These are phyloP conservation scores for Royoungia palumana DNA, from an alignment of 768 basidiomycete genomes.

Conservation along the genomic window DNA sequence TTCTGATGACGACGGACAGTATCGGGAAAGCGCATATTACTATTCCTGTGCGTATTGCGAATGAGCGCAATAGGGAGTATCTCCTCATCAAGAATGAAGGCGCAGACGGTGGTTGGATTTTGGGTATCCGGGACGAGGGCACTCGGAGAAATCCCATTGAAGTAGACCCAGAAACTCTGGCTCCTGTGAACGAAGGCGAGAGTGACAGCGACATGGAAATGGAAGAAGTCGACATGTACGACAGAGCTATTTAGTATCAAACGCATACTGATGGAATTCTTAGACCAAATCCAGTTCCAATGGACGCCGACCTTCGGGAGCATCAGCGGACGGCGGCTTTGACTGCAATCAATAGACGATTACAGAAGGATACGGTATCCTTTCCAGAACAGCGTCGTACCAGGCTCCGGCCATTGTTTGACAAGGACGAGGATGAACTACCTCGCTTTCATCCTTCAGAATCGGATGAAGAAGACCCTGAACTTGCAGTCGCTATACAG, in stretches of 20 bases:
- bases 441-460: conserved; percentile 21
- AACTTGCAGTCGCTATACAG: conserved; percentile 58
- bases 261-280: conserved; percentile 9
- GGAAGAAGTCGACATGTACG: conserved; percentile 79
- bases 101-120: conserved; percentile 86
- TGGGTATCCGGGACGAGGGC: conserved; percentile 88
- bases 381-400: conserved; percentile 35
- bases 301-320: conserved; percentile 63
- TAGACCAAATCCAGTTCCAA: conserved; percentile 31
- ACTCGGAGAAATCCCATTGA: conserved; percentile 82
- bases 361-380: conserved; percentile 30
- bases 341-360: conserved; percentile 51
- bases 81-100: conserved; percentile 92
- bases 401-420: conserved; percentile 49
- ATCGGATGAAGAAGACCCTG: conserved; percentile 49
- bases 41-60: conserved; percentile 92
- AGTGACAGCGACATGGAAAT: conserved; percentile 64
- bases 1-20: conserved; percentile 86
- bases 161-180: conserved; percentile 63
- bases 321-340: conserved; percentile 62
- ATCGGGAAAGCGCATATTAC: conserved; percentile 87
- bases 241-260: background rate
- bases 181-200: conserved; percentile 33
- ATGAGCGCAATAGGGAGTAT: conserved; percentile 92
- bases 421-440: conserved; percentile 43